Conservation (phyloP, 2,329 filamentous ascomycete genomes). For the Cytospora piceicola region DNA sequence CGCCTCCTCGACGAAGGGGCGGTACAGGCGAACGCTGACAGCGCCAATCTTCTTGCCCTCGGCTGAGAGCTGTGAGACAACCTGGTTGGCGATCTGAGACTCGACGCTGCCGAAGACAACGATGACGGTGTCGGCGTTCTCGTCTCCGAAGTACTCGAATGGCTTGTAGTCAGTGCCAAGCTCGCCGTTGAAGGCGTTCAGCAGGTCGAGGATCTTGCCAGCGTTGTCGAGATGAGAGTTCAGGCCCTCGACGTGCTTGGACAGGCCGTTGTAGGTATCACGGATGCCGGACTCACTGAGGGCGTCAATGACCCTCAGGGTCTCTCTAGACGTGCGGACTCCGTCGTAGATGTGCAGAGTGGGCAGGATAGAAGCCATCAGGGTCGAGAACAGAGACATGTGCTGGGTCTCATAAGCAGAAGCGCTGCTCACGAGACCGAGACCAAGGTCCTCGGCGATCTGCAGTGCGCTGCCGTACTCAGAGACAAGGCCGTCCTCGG, state of each 20-base stretch:
- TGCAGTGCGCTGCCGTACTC: constrained; percentile 84
- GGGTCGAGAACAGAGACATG: constrained; percentile 76
- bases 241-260: constrained; percentile 61
- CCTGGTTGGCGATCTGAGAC: constrained; percentile 81
- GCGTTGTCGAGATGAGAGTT: constrained; percentile 74
- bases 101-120: constrained; percentile 94
- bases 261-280: constrained; percentile 67
- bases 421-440: constrained; percentile 82
- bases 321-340: constrained; percentile 72
- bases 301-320: constrained; percentile 71
- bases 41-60: constrained; percentile 81
- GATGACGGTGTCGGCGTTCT: constrained; percentile 76
- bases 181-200: constrained; percentile 82
- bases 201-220: constrained; percentile 69
- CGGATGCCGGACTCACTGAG: constrained; percentile 66
- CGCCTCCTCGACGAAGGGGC: constrained; percentile 92
- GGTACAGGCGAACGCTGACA: constrained; percentile 89
- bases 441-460: constrained; percentile 84
- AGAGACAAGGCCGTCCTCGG: constrained; percentile 72
- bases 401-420: constrained; percentile 94
- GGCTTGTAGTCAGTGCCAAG: constrained; percentile 90
- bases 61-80: constrained; percentile 72
- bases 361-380: constrained; percentile 73
- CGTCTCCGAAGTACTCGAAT: constrained; percentile 92
- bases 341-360: constrained; percentile 81